Evolutionary conservation across 805 yeast genomes (phyloP), one percentile per base, ranked within the genome.

Genomic region (Candida oleophila): DNA sequence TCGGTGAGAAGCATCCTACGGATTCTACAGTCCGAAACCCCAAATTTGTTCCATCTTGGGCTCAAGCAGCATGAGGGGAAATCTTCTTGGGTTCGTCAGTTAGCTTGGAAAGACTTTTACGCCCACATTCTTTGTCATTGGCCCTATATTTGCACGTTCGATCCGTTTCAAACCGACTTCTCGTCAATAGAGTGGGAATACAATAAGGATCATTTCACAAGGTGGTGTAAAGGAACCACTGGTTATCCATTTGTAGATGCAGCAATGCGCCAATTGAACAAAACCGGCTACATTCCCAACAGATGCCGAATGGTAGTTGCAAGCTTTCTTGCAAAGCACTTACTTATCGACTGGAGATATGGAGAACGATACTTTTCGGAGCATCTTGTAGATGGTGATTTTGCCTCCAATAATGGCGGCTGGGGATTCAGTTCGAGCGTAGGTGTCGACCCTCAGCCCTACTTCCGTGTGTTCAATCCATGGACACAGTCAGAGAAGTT

Each of bases 201-300:
- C 44, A 71, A 72, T 47, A 51, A 55, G 2, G 68, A 62, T 5
- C 64, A 66, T 18, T 80, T 74, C 55, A 63, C 66, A 19, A 68
- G 66, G 18, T 80, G 85, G 85, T 73, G 80, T 48, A 55, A 65
- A 20, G 85, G 85, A 0, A 57, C 57, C 18, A 80, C 85, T 0
- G 85, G 85, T 1, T 69, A 66, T 42, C 84, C 85, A 0, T 67
- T 80, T 9, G 76, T 80, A 3, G 85, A 80, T 54, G 85, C 85
- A 1, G 70, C 77, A 35, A 80, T 80, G 85, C 63, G 81, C 32
- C 71, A 79, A 53, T 61, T 80, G 34, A 60, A 69, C 33, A 60
- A 65, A n/a, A 77, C 80, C 1, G 84, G 82, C 0, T 78, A 74
- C 52, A 69, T 80, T 68, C 77, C 73, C 54, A 80, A 80, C 56